These are phyloP conservation scores for Globisporangium splendens DNA, from an alignment of 352 stramenopile species.

Conservation along the genomic window DNA sequence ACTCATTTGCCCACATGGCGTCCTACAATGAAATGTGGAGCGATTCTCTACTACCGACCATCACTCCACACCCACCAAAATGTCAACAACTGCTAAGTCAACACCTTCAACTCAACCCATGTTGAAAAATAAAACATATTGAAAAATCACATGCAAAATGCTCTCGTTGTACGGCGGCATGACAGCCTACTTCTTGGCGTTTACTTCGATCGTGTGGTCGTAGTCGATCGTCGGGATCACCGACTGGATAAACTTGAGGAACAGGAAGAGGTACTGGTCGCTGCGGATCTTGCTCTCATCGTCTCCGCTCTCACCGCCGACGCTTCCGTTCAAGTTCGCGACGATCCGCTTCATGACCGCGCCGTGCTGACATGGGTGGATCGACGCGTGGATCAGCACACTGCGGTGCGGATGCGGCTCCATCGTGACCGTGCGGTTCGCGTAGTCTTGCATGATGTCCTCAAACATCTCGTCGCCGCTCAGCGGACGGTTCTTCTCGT, in stretches of 20 bases:
- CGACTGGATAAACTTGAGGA: slow-evolving; percentile 99
- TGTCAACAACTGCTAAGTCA: too few relatives aligned
- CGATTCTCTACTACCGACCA: too few relatives aligned
- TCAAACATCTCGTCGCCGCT: slow-evolving; percentile 95
- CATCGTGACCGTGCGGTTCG: slow-evolving; percentile 98
- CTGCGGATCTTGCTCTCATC: slow-evolving; percentile 65
- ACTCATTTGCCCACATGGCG: not conserved
- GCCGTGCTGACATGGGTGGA: slow-evolving; percentile 98
- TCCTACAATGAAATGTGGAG: not conserved
- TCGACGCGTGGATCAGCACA: slow-evolving; percentile 88
- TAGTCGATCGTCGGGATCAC: slow-evolving; percentile 99
- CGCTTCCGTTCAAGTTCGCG: slow-evolving; percentile 82
- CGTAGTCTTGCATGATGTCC: slow-evolving; percentile 99
- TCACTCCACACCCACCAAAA: too few relatives aligned
- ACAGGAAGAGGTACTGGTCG: slow-evolving; percentile 99
- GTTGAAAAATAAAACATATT: not conserved
- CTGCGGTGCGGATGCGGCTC: slow-evolving; percentile 95
- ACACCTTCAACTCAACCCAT: not conserved
- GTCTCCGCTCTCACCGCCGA: slow-evolving; percentile 23
- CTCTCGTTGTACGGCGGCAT: not conserved
- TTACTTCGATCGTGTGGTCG: slow-evolving; percentile 98
- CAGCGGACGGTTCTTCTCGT: slow-evolving; percentile 88
- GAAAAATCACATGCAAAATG: slow-evolving; percentile 1
- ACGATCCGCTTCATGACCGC: slow-evolving; percentile 99
- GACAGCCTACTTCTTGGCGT: slow-evolving; percentile 43